Evolutionary conservation across 1,139 yeast genomes (phyloP).

Genomic region (Arxiozyma slooffiae): DNA sequence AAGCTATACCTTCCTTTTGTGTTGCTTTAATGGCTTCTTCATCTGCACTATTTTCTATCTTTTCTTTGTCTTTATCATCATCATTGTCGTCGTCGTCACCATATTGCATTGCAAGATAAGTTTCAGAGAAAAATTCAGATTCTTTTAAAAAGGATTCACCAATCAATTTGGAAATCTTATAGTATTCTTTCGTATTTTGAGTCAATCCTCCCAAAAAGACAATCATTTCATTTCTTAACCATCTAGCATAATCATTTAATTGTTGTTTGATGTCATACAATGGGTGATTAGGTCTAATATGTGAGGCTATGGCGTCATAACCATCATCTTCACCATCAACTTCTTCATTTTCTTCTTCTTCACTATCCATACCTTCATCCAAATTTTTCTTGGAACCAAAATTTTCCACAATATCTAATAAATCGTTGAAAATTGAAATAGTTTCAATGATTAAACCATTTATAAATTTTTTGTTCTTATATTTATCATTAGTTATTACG

Average conservation of each 20-base stretch:
- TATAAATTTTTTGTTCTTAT: slow-evolving; percentile 7
- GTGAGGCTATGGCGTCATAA: slow-evolving; percentile 34
- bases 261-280: slow-evolving; percentile 34
- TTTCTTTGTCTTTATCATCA: slow-evolving; percentile 39
- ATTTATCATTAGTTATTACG: slow-evolving; percentile 2
- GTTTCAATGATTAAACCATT: slow-evolving; percentile 36
- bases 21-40: slow-evolving; percentile 31
- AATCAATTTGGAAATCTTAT: slow-evolving; percentile 38
- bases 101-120: slow-evolving; percentile 48
- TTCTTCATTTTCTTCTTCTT: slow-evolving; percentile 35
- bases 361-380: slow-evolving; percentile 45
- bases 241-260: slow-evolving; percentile 34
- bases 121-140: slow-evolving; percentile 51
- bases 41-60: slow-evolving; percentile 28
- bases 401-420: slow-evolving; percentile 54
- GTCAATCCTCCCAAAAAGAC: slow-evolving; percentile 30
- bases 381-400: slow-evolving; percentile 45
- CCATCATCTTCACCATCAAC: slow-evolving; percentile 33
- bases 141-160: slow-evolving; percentile 57
- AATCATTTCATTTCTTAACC: slow-evolving; percentile 50
- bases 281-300: slow-evolving; percentile 45
- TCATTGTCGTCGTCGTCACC: slow-evolving; percentile 41
- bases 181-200: slow-evolving; percentile 17
- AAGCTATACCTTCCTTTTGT: slow-evolving; percentile 41
- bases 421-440: slow-evolving; percentile 50